A percentile compares a stretch with the other conserved stretches of the same genome.
These are phyloP conservation scores for Suhomyces pyralidae DNA, from an alignment of 805 yeast species.

Conservation along the genomic window DNA sequence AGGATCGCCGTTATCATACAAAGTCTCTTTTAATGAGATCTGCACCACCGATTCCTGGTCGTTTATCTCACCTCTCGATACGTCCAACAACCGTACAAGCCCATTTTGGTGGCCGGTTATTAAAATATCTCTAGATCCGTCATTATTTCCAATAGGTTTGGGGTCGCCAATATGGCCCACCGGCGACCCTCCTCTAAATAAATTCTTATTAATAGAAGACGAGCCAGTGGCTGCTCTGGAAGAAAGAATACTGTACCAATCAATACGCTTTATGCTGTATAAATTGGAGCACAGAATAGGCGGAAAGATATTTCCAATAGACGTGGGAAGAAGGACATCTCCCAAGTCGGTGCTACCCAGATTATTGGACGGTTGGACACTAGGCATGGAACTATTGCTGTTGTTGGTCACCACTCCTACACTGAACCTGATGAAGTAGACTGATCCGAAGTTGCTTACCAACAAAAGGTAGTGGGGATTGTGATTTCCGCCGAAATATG, in stretches of 20 bases:
- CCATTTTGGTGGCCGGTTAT: slow-evolving; percentile 90
- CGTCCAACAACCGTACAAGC: slow-evolving; percentile 77
- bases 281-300: slow-evolving; percentile 57
- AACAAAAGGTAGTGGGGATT: slow-evolving; percentile 66
- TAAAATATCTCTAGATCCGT: slow-evolving; percentile 46
- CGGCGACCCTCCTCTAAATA: slow-evolving; percentile 83
- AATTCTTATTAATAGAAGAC: slow-evolving; percentile 40
- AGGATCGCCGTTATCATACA: slow-evolving; percentile 25
- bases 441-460: slow-evolving; percentile 58
- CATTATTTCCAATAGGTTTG: slow-evolving; percentile 32
- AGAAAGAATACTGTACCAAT: slow-evolving; percentile 77
- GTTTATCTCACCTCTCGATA: slow-evolving; percentile 63
- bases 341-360: slow-evolving; percentile 20
- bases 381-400: neutral
- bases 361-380: slow-evolving; percentile 3
- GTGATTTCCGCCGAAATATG: slow-evolving; percentile 78
- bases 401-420: neutral
- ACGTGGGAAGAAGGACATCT: slow-evolving; percentile 66
- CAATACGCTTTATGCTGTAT: slow-evolving; percentile 50
- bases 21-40: slow-evolving; percentile 32
- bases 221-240: slow-evolving; percentile 31
- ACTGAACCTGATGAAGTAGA: slow-evolving; percentile 53
- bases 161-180: slow-evolving; percentile 27
- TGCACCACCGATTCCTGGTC: slow-evolving; percentile 32
- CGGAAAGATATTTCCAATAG: slow-evolving; percentile 76